Base-by-base conservation (phyloP, 2,329 filamentous ascomycete genomes). In the Colletotrichum truncatum region DNA sequence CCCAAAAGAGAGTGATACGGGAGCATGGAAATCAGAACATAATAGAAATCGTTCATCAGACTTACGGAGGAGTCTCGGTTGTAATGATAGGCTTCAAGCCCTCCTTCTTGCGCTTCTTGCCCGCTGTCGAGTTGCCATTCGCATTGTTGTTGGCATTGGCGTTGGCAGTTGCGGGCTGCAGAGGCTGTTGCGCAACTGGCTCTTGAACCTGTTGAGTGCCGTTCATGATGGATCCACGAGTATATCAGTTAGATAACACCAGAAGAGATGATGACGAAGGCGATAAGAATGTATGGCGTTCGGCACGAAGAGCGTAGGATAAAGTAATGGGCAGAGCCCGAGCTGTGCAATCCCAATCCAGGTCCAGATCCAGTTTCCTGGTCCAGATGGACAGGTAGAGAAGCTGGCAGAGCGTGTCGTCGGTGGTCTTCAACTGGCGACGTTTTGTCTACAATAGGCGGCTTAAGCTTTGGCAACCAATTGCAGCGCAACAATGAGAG, bases 51-150 rank as follows among this genome's bases (percentile, higher is more conserved):
- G 28, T 67, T 64, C 21, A 54, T 28, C 28, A 38, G 43, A 53
- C 79, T 75, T 75, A 76, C 73, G 67, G 73, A 68, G 79, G 82
- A 77, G 77, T 81, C 73, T 92, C 90, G 65, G 86, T 91, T 39
- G 90, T 93, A 78, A 93, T 91, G 74, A 93, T 93, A 72, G 91
- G 91, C 80, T 92, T 92, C 70, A 92, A 80, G 57, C 85, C 85
- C 41, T 90, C 89, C 84, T 93, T 93, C 82, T 91, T 90, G 74
- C 90, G 86, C 84, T 93, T 93, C 84, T 92, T 93, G 68, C 70
- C 54, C 16, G 65, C 67, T 9, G 66, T 58, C 4, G 71, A 23
- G 67, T 59, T 56, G 68, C 68, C 59, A 48, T 58, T 59, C 23
- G 56, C 63, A 51, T 64, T 48, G 45, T 23, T 26, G 34, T 21